Base-by-base conservation (phyloP, 164 flowering plant genomes). In the Cinnamomum chago region DNA sequence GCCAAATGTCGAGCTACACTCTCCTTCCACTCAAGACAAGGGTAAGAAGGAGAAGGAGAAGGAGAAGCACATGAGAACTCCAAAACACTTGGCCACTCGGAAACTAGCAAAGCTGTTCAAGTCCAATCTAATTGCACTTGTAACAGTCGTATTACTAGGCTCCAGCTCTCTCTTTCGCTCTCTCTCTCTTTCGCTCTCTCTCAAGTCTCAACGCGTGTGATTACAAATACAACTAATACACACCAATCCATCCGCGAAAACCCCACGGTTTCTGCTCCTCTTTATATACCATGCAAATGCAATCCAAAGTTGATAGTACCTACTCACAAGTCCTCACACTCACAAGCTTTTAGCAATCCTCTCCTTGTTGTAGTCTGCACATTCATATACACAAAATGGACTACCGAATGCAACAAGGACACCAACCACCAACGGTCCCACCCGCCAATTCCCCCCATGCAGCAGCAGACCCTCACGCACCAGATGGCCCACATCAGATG, bases 211-310 rank as follows among this genome's bases (percentile, higher is more conserved):
- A 55, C n/a, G n/a, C 60, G 60, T 55, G 58, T 17, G 17, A 24
- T 24, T 30, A 30, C 35, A 30, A 20, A 3, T 4, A 15, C 60
- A 20, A 55, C 60, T 4, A 20, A 55, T 0, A 1, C 30, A 12
- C 15, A 64, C 14, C 0, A 20, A 2, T 22, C 69, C 69, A 70
- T 62, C 85, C 84, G 81, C 86, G 85, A 86, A 14, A 72, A 78
- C 20, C 77, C 88, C 86, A 79, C 86, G 88, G 79, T 72, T 81
- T 73, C 23, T 17, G 58, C 35, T 35, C 40, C 70, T 35, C 35
- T 52, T 79, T 60, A 71, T 58, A 27, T 69, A 50, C 60, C 27
- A 65, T 30, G 35, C 35, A 30, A 30, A 4, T 30, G 35, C 35
- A 30, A 30, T 30, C 5, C 35, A 30, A 3, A 30, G 35, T 30